phyloP scores from a whole-genome alignment of 768 basidiomycete species.

The Boletus barrowsii region DNA sequence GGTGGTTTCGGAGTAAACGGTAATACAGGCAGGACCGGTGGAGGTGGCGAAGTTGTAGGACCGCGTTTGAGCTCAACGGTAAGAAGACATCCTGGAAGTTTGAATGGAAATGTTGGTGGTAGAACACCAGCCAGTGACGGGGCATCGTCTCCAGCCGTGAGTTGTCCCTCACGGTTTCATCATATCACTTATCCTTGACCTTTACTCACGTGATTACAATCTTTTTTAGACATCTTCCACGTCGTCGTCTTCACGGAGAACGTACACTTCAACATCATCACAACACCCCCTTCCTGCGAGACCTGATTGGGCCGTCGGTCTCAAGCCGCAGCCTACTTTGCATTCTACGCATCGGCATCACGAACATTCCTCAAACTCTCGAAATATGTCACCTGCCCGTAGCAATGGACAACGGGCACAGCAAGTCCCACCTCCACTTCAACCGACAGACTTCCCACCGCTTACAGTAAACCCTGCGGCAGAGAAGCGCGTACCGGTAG shows the following conservation, averaged over 20 bases:
- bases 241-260: conserved; percentile 76
- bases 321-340: conserved; percentile 72
- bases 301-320: conserved; percentile 87
- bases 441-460: conserved; percentile 71
- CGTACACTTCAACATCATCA: conserved; percentile 71
- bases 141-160: conserved; percentile 70
- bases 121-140: conserved; percentile 71
- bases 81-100: conserved; percentile 49
- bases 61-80: conserved; percentile 56
- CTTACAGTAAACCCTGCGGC: conserved; percentile 42
- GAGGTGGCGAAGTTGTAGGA: conserved; percentile 52
- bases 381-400: conserved; percentile 39
- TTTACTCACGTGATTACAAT: conserved; percentile 16
- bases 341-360: conserved; percentile 54
- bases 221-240: conserved; percentile 66
- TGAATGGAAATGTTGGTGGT: conserved; percentile 50
- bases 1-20: conserved; percentile 40
- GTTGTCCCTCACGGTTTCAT: conserved; percentile 30
- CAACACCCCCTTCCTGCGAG: conserved; percentile 77
- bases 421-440: conserved; percentile 41
- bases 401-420: conserved; percentile 35
- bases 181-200: background rate
- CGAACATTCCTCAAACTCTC: conserved; percentile 41
- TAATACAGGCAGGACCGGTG: conserved; percentile 20
- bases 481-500: conserved; percentile 55